These are phyloP conservation scores for Vitis labrusca DNA, from an alignment of 164 flowering plant species.

Conservation along the genomic window DNA sequence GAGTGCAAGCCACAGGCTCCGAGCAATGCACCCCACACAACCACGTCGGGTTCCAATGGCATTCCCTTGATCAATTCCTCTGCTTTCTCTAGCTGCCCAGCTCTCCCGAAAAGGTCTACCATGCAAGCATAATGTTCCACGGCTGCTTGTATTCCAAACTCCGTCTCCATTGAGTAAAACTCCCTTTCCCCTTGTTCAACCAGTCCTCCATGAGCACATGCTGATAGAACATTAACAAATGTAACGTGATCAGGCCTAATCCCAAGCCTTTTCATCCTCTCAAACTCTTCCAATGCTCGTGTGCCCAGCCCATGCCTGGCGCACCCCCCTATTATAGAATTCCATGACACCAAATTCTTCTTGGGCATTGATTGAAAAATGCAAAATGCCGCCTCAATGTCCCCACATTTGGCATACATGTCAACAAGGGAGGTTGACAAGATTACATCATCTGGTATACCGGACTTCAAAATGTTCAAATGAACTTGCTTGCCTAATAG, in stretches of 20 bases:
- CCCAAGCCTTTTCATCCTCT: constrained; percentile 35
- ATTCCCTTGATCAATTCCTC: constrained; percentile 41
- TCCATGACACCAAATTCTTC: constrained; percentile 56
- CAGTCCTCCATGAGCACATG: constrained; percentile 59
- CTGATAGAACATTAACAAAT: constrained; percentile 47
- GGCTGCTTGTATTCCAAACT: constrained; percentile 36
- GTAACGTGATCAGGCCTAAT: constrained; percentile 49
- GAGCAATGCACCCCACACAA: constrained; percentile 68
- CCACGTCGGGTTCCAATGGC: constrained; percentile 56
- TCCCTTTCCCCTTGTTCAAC: constrained; percentile 45
- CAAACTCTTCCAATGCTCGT: constrained; percentile 46
- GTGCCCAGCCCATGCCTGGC: constrained; percentile 57
- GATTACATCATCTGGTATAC: constrained; percentile 36
- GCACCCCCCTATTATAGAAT: constrained; percentile 55
- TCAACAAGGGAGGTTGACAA: constrained; percentile 48
- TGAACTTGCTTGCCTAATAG: constrained; percentile 53
- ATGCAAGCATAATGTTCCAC: constrained; percentile 62
- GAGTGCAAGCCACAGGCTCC: constrained; percentile 64
- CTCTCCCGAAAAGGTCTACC: constrained; percentile 66
- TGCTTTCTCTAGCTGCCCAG: constrained; percentile 56
- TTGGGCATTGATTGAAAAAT: constrained; percentile 34
- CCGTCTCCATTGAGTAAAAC: constrained; percentile 38
- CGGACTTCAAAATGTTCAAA: constrained; percentile 31
- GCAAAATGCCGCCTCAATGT: constrained; percentile 35
- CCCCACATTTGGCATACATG: constrained; percentile 64